phyloP scores from a whole-genome alignment of 2,329 filamentous ascomycete genomes.

The Chrysoporthe puriensis region DNA sequence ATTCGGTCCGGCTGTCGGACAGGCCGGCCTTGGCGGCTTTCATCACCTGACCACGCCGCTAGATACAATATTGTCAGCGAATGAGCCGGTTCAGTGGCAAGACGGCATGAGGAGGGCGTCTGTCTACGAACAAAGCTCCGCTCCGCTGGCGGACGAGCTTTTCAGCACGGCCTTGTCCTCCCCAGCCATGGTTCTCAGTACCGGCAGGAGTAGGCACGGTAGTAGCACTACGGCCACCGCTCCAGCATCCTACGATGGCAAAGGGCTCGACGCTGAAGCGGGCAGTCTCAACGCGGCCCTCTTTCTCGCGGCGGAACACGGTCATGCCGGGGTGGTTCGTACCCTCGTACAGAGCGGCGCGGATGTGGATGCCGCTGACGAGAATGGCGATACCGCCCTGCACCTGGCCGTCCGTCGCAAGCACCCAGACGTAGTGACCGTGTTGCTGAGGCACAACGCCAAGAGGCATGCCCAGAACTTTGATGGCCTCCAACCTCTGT shows the following conservation, averaged over 20 bases:
- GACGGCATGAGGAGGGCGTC: not conserved
- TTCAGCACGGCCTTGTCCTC: not conserved
- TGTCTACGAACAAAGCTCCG: not conserved
- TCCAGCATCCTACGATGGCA: not conserved
- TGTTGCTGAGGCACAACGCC: not conserved
- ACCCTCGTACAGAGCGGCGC: not conserved
- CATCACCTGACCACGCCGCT: not conserved
- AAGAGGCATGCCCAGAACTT: not conserved
- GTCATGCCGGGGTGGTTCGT: not conserved
- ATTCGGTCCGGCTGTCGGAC: not conserved
- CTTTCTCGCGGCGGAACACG: not conserved
- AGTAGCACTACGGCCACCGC: not conserved
- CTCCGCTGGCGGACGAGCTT: not conserved
- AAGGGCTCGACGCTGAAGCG: not conserved
- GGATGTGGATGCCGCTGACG: not conserved
- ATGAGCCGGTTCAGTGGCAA: not conserved
- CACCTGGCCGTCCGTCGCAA: not conserved
- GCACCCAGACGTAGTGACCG: not conserved
- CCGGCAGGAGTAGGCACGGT: not conserved
- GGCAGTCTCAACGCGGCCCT: not conserved
- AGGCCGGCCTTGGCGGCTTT: not conserved
- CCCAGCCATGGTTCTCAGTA: not conserved
- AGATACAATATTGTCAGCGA: not conserved
- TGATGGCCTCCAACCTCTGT: not conserved
- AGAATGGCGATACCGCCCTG: constrained; percentile 1